These are phyloP conservation scores for Aegilops umbellulata DNA, from an alignment of 176 grass and related monocot genomes.

Conservation along the genomic window DNA sequence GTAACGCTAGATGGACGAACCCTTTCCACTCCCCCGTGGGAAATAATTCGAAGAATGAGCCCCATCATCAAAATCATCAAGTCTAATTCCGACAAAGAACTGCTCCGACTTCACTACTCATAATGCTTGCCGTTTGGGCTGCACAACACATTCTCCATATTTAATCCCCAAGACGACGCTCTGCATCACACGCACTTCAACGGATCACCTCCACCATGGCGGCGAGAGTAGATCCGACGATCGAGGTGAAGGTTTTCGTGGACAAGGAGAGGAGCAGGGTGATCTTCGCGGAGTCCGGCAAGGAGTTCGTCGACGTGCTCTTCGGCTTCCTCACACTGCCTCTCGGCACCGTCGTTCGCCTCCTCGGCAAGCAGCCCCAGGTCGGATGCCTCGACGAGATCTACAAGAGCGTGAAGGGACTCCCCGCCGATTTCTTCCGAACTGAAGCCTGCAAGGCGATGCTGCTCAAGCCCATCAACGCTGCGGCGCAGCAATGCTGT, in stretches of 20 bases:
- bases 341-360: slow-evolving; percentile 33
- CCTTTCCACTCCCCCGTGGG: no score
- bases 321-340: slow-evolving; percentile 63
- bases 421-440: not conserved
- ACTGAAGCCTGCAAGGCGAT: slow-evolving; percentile 42
- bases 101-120: not conserved
- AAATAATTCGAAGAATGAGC: no score
- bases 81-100: no score
- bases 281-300: not conserved
- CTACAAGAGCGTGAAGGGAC: slow-evolving; percentile 30
- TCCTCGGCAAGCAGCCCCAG: slow-evolving; percentile 28
- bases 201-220: not conserved
- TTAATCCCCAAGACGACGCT: not conserved
- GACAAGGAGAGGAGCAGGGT: not conserved
- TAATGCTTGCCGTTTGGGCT: not conserved
- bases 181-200: not conserved
- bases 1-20: no score
- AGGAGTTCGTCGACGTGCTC: slow-evolving; percentile 13
- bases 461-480: slow-evolving; percentile 5
- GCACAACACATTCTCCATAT: not conserved
- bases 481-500: not conserved
- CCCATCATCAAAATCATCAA: no score
- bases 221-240: not conserved
- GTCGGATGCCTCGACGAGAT: slow-evolving; percentile 32
- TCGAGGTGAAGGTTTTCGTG: not conserved